phyloP scores from a whole-genome alignment of 2,329 filamentous ascomycete genomes.

The Calycina marina region DNA sequence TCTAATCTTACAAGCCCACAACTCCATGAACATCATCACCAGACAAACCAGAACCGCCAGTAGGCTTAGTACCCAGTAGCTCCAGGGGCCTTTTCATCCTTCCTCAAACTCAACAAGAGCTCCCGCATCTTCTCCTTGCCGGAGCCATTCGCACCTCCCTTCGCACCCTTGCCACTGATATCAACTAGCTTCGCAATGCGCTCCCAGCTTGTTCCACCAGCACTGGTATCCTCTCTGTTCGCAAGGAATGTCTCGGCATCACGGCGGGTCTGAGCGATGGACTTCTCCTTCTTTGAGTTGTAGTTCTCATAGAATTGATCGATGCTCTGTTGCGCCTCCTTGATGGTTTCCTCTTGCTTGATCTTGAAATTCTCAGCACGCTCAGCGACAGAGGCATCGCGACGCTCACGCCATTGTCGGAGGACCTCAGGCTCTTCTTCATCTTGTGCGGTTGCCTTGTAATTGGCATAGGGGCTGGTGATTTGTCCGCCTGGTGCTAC shows the following conservation, averaged over 20 bases:
- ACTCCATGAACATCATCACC: slow-evolving; percentile 3
- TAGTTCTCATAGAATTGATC: slow-evolving; percentile 99
- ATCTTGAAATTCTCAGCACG: slow-evolving; percentile 70
- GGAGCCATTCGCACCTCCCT: slow-evolving; percentile 74
- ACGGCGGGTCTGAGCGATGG: slow-evolving; percentile 70
- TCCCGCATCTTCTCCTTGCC: slow-evolving; percentile 96
- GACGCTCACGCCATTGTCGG: slow-evolving; percentile 80
- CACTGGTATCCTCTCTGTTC: slow-evolving; percentile 80
- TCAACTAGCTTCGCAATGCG: slow-evolving; percentile 97
- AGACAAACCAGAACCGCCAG: not conserved
- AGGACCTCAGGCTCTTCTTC: slow-evolving; percentile 85
- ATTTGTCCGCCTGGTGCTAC: slow-evolving; percentile 67
- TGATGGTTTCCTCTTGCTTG: slow-evolving; percentile 73
- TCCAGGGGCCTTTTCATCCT: slow-evolving; percentile 76
- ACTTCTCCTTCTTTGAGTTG: slow-evolving; percentile 95
- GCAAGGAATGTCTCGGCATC: slow-evolving; percentile 89
- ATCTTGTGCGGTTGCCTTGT: slow-evolving; percentile 28
- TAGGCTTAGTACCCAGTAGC: slow-evolving; percentile 41
- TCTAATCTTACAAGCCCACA: slow-evolving; percentile 18
- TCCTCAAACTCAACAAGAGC: slow-evolving; percentile 70
- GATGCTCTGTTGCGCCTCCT: slow-evolving; percentile 84
- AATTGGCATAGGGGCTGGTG: slow-evolving; percentile 41
- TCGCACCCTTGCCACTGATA: slow-evolving; percentile 79
- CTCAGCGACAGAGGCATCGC: slow-evolving; percentile 69
- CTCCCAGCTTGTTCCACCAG: slow-evolving; percentile 96